Base-by-base conservation (phyloP, 164 flowering plant species). In the Malania oleifera region DNA sequence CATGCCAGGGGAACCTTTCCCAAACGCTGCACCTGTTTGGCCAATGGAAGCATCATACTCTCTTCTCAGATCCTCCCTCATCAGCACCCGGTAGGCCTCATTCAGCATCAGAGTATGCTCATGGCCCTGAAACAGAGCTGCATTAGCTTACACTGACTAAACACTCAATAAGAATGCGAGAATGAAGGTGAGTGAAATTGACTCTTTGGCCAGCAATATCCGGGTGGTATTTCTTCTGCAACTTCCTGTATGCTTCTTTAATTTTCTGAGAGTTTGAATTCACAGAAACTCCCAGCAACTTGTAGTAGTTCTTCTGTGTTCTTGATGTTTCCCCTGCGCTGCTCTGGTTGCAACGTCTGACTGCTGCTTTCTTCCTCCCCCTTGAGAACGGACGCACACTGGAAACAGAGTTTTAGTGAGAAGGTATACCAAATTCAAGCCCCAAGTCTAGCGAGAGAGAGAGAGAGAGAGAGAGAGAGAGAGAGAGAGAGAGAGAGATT, bases 151-250 rank as follows among this genome's bases (percentile, higher is more conserved):
- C n/a, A n/a, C n/a, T n/a, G n/a, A n/a, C n/a, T n/a, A n/a, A n/a
- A n/a, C n/a, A n/a, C n/a, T n/a, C n/a, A n/a, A n/a, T n/a, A n/a
- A n/a, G n/a, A 51, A 28, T 14, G 41, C 0, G 5, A 13, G 22
- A 24, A 34, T 20, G 22, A 15, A 22, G 5, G n/a, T 11, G n/a
- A 43, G 35, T 17, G 28, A 44, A 35, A 58, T 12, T 9, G 49
- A 83, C 89, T 82, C 69, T 45, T 61, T 75, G 77, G 56, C 92
- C 92, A 9, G 85, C 89, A 64, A 86, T 70, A 70, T 83, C 92
- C 17, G 87, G 92, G 57, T 83, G 89, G 61, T 80, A 57, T 50
- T 76, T 83, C 79, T 86, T 85, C 54, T 86, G 92, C 62, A 81
- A 64, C 40, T 70, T 86, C 61, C 92, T 70, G 64, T 83, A 85